These are phyloP conservation scores for Penicillium verrucosum DNA, from an alignment of 2,329 filamentous ascomycete species.

Conservation along the genomic window DNA sequence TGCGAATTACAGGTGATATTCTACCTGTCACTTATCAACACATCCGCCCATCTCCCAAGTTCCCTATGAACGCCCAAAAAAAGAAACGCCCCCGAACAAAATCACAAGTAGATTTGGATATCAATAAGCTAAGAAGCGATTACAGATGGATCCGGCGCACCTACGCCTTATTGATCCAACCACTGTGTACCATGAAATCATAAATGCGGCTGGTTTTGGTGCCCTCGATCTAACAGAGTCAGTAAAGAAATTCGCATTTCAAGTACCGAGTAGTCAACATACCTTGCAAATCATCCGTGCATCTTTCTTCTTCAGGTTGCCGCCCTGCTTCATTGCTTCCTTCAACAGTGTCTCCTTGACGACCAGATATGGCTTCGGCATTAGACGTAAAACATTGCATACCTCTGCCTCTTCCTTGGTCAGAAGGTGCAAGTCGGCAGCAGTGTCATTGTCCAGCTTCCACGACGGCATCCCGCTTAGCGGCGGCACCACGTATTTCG, in stretches of 20 bases:
- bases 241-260: neutral
- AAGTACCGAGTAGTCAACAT: constrained; percentile 13
- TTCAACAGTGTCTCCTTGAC: constrained; percentile 92
- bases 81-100: constrained; percentile 15
- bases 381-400: constrained; percentile 77
- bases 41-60: constrained; percentile 3
- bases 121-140: constrained; percentile 9
- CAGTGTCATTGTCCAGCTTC: constrained; percentile 69
- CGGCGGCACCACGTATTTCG: constrained; percentile 52
- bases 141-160: neutral
- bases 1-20: neutral
- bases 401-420: constrained; percentile 80
- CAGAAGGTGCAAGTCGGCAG: constrained; percentile 76
- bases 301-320: constrained; percentile 88
- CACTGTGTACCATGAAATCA: constrained; percentile 90
- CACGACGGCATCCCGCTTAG: constrained; percentile 51
- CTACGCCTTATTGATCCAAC: constrained; percentile 84
- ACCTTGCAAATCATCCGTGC: constrained; percentile 76
- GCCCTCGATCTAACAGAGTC: constrained; percentile 61
- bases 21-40: constrained; percentile 8
- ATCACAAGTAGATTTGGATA: constrained; percentile 17
- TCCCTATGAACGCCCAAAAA: constrained; percentile 15
- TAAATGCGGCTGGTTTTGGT: constrained; percentile 84
- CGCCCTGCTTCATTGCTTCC: constrained; percentile 85
- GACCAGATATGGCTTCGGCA: constrained; percentile 91